Evolutionary conservation across 768 basidiomycete species (phyloP), one percentile per base, ranked within the genome.

Genomic region (Polyporus arcularius): DNA sequence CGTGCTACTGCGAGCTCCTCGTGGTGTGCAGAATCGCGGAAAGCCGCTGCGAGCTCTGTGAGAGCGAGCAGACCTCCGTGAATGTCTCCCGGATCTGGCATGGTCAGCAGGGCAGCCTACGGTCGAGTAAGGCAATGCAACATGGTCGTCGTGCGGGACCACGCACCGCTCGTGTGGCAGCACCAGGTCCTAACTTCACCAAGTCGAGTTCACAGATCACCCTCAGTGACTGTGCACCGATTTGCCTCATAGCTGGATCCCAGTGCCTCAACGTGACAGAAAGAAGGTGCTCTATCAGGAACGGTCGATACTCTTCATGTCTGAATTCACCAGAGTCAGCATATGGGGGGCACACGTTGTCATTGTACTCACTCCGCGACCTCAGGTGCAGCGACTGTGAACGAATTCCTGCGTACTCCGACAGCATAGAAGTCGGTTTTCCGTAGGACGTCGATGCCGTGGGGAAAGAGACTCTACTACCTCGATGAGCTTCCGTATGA

Each of bases 391-490:
- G 93, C 92, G 15, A 80, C 73, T n/a, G 92, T 75, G 71, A 94
- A 97, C 0, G 96, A 88, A 64, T 92, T 90, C 64, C 89, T 82
- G 54, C 93, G 78, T 28, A 93, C 79, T 67, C 94, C 92, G 60
- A 98, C 90, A 42, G 94, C 89, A 76, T 94, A 98, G 74, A 98
- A 98, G 76, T 99, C 97, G 0, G 92, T 92, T 72, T 92, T 91
- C 43, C 87, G 82, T 47, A 99, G 78, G 28, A 98, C 90, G 69
- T 94, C 93, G 63, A 99, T 97, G 2, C 97, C 97, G 75, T 96
- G 89, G 47, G 92, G 88, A 72, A 98, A 96, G 55, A 96, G 75
- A 61, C 84, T 87, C 96, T 98, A 68, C 31, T 38, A 21, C 42
- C 16, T 3, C 3, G 4, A 26, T 58, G 21, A 57, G 53, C 45